A percentile compares a stretch with the other conserved stretches of the same genome.
Conservation (phyloP, 768 basidiomycete genomes). For the Kondoa malvinella region DNA sequence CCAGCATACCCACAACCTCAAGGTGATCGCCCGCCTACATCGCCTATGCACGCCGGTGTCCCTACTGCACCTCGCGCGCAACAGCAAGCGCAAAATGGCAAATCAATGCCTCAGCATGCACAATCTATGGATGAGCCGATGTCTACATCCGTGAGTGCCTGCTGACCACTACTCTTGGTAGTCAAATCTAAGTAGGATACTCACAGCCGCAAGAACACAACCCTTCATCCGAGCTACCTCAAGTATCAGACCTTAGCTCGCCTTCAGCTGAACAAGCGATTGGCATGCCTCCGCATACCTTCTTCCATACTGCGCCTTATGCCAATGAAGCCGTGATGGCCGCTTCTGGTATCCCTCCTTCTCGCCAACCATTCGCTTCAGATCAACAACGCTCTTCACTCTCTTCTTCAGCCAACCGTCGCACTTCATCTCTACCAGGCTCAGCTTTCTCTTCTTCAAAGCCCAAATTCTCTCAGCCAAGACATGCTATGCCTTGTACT, state of each 20-base stretch:
- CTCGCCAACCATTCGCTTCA: neutral
- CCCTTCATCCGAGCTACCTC: too few species aligned
- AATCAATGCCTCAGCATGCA: too few species aligned
- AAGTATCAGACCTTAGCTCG: neutral
- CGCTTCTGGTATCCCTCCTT: neutral
- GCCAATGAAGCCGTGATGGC: slow-evolving; percentile 2
- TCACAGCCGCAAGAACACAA: neutral
- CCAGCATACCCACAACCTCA: neutral
- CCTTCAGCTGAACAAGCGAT: too few species aligned
- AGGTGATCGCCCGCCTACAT: neutral
- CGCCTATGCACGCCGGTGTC: neutral
- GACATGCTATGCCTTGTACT: slow-evolving; percentile 18
- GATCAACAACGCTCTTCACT: neutral
- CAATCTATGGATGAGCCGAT: neutral
- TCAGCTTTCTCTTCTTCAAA: neutral
- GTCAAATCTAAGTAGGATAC: too few species aligned
- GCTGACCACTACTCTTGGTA: too few species aligned
- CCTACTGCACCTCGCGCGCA: neutral
- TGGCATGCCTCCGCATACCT: too few species aligned
- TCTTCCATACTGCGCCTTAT: neutral
- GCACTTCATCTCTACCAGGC: neutral
- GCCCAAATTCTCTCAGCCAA: neutral
- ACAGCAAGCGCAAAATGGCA: neutral
- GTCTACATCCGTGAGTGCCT: neutral
- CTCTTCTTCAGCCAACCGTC: slow-evolving; percentile 1